Evolutionary conservation across 768 basidiomycete genomes (phyloP).

Genomic region (Coprinopsis cinerea): DNA sequence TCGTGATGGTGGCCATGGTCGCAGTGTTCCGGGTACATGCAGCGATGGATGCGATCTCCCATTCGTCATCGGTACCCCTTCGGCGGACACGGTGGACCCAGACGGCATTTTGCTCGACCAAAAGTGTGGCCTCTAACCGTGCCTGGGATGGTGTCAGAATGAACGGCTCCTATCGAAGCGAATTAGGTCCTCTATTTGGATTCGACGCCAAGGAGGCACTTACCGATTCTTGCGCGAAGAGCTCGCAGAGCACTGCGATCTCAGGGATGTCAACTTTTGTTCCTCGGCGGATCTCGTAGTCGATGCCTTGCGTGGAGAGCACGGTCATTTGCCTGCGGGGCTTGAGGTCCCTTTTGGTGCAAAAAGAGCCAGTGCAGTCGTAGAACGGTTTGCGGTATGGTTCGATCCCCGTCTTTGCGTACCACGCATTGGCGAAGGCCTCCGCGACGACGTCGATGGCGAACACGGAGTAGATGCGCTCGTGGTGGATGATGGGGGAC

Average conservation of each 20-base stretch:
- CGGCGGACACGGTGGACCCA: constrained; percentile 56
- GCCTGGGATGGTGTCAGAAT: constrained; percentile 37
- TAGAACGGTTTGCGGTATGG: constrained; percentile 47
- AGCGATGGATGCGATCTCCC: constrained; percentile 56
- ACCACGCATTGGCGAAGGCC: constrained; percentile 47
- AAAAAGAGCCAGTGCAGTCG: constrained; percentile 50
- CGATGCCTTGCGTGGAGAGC: constrained; percentile 6
- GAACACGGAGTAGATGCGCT: constrained; percentile 63
- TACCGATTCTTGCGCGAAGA: constrained; percentile 57
- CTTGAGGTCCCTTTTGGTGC: constrained; percentile 31
- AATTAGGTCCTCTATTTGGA: constrained; percentile 4
- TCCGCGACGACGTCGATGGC: constrained; percentile 41
- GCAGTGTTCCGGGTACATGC: constrained; percentile 60
- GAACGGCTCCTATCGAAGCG: constrained; percentile 48
- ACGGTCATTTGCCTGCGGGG: constrained; percentile 16
- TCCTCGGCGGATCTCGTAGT: constrained; percentile 41
- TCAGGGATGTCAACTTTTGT: constrained; percentile 25
- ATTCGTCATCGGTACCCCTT: constrained; percentile 8
- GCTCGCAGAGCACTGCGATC: constrained; percentile 44
- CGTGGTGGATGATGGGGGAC: constrained; percentile 22
- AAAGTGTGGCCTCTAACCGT: constrained; percentile 39
- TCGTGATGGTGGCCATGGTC: constrained; percentile 58
- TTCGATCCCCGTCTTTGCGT: constrained; percentile 34
- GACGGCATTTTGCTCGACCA: constrained; percentile 42
- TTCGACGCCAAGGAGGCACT: constrained; percentile 17